Evolutionary conservation across 2,329 filamentous ascomycete genomes (phyloP).

Genomic region (Fusarium humuli): DNA sequence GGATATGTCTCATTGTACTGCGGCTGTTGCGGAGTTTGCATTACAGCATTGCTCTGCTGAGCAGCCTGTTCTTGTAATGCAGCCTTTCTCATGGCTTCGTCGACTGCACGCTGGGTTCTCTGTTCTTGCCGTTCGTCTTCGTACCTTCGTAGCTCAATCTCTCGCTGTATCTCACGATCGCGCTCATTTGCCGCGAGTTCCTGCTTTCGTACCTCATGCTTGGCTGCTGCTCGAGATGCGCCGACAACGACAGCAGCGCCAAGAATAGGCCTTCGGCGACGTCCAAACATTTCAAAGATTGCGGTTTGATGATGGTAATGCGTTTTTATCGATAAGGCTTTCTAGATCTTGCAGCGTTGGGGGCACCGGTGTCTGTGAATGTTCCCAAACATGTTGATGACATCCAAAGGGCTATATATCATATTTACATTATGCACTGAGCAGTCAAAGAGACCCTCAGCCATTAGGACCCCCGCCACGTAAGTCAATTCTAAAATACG

Average conservation of each 20-base stretch:
- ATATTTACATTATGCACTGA: too few relatives aligned
- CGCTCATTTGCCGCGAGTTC: background rate
- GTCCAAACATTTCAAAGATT: background rate
- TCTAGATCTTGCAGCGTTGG: too few relatives aligned
- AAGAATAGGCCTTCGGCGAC: constrained; percentile 2
- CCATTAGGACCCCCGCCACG: too few relatives aligned
- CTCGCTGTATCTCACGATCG: background rate
- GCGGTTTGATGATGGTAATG: too few relatives aligned
- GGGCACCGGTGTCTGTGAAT: too few relatives aligned
- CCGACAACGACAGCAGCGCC: constrained; percentile 1
- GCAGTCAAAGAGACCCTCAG: too few relatives aligned
- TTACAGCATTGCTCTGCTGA: background rate
- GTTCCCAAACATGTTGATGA: too few relatives aligned
- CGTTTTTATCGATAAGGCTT: too few relatives aligned
- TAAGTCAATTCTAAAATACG: too few relatives aligned
- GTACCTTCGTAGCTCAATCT: background rate
- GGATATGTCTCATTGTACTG: background rate
- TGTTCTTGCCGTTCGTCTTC: background rate
- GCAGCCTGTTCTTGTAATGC: background rate
- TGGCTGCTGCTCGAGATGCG: constrained; percentile 1
- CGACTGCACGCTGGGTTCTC: background rate
- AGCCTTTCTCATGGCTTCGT: constrained; percentile 6
- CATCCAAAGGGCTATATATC: too few relatives aligned
- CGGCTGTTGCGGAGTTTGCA: background rate
- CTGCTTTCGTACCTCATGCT: background rate